These are phyloP conservation scores for Neofusicoccum cordaticola DNA, from an alignment of 2,329 filamentous ascomycete species.

Conservation along the genomic window DNA sequence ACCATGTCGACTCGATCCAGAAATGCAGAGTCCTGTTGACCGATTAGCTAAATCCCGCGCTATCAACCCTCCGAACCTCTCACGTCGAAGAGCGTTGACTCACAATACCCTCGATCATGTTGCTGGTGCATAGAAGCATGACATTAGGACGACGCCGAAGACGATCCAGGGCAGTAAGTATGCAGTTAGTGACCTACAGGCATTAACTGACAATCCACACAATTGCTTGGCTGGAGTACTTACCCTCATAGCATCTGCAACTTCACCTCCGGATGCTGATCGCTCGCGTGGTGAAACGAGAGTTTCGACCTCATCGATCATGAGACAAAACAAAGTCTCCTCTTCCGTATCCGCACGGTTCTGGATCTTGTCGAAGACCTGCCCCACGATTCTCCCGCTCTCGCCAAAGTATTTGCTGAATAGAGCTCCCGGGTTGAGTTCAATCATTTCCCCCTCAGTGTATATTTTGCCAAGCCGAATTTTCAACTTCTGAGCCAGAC, in stretches of 20 bases:
- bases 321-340: not conserved
- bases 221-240: not conserved
- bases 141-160: constrained; percentile 44
- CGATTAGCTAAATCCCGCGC: not conserved
- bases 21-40: constrained; percentile 43
- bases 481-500: constrained; percentile 51
- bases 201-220: not conserved
- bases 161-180: constrained; percentile 49
- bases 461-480: constrained; percentile 44
- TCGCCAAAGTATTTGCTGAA: constrained; percentile 51
- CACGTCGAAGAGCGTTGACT: not conserved
- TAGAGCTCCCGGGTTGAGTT: constrained; percentile 46
- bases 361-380: constrained; percentile 42
- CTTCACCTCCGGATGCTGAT: constrained; percentile 40
- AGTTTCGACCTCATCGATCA: constrained; percentile 48
- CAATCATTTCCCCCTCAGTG: constrained; percentile 38
- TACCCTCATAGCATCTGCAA: constrained; percentile 46
- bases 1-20: constrained; percentile 50
- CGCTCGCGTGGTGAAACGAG: constrained; percentile 46
- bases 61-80: too few species aligned
- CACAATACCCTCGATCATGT: constrained; percentile 42
- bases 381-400: constrained; percentile 43
- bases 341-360: constrained; percentile 26
- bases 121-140: constrained; percentile 51
- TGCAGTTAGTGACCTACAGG: constrained; percentile 45